These are phyloP conservation scores for Phytophthora pisi DNA, from an alignment of 352 stramenopile genomes.

Conservation along the genomic window DNA sequence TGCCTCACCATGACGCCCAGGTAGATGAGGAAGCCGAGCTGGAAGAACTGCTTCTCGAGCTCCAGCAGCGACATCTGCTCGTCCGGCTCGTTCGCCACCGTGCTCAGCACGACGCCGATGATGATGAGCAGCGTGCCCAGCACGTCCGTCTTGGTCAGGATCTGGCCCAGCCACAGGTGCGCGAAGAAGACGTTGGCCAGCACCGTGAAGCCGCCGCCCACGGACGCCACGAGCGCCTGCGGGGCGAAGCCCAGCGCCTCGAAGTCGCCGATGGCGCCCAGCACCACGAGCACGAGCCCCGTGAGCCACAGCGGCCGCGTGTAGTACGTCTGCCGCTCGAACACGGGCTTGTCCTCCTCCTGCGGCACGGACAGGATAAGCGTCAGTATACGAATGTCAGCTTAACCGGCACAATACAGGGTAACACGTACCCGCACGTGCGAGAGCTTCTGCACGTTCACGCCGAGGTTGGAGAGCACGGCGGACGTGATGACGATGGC, in stretches of 20 bases:
- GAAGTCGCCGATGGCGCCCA: constrained; percentile 88
- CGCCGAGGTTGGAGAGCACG: constrained; percentile 84
- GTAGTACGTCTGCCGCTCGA: constrained; percentile 79
- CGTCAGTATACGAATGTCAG: neutral
- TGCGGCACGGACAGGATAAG: constrained; percentile 11
- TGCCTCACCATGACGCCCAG: constrained; percentile 69
- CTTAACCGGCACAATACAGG: too few relatives aligned
- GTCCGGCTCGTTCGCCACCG: constrained; percentile 81
- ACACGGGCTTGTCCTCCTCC: constrained; percentile 73
- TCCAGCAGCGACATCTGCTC: constrained; percentile 79
- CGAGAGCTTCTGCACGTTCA: constrained; percentile 89
- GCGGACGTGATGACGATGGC: constrained; percentile 79
- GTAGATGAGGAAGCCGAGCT: constrained; percentile 80
- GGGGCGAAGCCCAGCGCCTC: constrained; percentile 87
- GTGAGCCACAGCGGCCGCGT: constrained; percentile 85
- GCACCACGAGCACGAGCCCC: constrained; percentile 77
- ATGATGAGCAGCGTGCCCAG: constrained; percentile 81
- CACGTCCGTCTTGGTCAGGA: constrained; percentile 69
- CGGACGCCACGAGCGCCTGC: constrained; percentile 84
- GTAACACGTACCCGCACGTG: constrained; percentile 63
- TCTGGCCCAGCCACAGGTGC: constrained; percentile 84
- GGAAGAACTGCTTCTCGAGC: constrained; percentile 82
- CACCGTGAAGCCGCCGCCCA: constrained; percentile 86
- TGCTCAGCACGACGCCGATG: constrained; percentile 81
- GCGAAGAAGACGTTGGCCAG: constrained; percentile 91